Conservation (phyloP, 257 asterid genomes). For the Nemophila menziesii region DNA sequence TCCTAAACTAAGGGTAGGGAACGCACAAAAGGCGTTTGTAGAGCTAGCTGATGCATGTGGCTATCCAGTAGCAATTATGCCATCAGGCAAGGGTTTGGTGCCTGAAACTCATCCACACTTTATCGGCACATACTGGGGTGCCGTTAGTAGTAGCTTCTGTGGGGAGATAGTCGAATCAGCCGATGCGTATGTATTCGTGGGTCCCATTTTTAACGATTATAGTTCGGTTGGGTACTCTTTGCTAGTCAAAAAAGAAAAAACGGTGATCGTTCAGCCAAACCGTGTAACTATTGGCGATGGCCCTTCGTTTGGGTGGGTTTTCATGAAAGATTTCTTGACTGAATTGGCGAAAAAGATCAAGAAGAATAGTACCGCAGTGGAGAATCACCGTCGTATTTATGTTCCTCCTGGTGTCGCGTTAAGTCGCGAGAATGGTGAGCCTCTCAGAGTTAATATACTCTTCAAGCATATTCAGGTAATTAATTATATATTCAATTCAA, state of each 20-base stretch:
- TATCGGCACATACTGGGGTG: slow-evolving; percentile 85
- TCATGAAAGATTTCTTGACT: slow-evolving; percentile 65
- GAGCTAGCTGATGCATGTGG: slow-evolving; percentile 50
- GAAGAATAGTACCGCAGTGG: slow-evolving; percentile 53
- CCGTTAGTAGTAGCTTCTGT: slow-evolving; percentile 69
- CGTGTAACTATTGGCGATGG: slow-evolving; percentile 55
- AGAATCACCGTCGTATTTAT: slow-evolving; percentile 63
- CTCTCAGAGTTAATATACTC: slow-evolving; percentile 60
- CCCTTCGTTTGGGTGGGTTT: slow-evolving; percentile 62
- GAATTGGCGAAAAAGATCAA: slow-evolving; percentile 51
- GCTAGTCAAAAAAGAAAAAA: slow-evolving; percentile 77
- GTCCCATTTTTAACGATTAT: slow-evolving; percentile 73
- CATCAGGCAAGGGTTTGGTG: slow-evolving; percentile 73
- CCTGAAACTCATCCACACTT: slow-evolving; percentile 67
- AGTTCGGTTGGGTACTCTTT: slow-evolving; percentile 77
- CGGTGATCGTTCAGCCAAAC: slow-evolving; percentile 60
- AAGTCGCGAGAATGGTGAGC: slow-evolving; percentile 41
- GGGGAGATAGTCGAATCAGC: slow-evolving; percentile 83
- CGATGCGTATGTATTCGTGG: slow-evolving; percentile 71
- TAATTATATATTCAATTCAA: too few relatives aligned
- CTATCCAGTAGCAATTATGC: slow-evolving; percentile 61
- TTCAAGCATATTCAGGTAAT: slow-evolving; percentile 58
- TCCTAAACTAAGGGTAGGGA: slow-evolving; percentile 59
- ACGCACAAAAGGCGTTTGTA: slow-evolving; percentile 51
- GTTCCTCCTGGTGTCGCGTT: slow-evolving; percentile 59